Evolutionary conservation across 805 yeast genomes (phyloP).

Genomic region (Saturnispora kantuleensis): DNA sequence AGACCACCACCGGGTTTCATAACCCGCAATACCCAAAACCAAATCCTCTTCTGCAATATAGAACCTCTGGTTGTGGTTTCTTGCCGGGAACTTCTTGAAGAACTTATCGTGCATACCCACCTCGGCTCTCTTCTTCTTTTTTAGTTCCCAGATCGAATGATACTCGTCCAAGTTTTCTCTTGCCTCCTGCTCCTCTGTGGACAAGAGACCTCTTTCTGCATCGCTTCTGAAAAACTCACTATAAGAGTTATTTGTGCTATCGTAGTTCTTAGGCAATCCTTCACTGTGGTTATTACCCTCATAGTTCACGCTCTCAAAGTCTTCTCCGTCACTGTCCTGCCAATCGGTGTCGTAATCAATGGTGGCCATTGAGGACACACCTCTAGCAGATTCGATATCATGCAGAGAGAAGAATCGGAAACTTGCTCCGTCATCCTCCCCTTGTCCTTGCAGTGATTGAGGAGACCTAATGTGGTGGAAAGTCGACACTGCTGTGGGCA

Average conservation of each 20-base stretch:
- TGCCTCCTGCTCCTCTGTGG: conserved; percentile 16
- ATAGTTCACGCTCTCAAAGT: no score
- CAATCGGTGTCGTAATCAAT: conserved; percentile 70
- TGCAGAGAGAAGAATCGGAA: conserved; percentile 79
- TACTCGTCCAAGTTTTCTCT: conserved; percentile 12
- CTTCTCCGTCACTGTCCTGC: conserved; percentile 38
- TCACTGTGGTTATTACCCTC: background rate
- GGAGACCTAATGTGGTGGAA: conserved; percentile 44
- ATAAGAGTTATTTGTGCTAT: conserved; percentile 10
- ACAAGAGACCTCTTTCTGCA: conserved; percentile 12
- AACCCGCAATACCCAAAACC: conserved; percentile 92
- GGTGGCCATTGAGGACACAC: conserved; percentile 58
- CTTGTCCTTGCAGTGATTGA: conserved; percentile 11
- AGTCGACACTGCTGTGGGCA: conserved; percentile 70
- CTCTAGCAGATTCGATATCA: conserved; percentile 80
- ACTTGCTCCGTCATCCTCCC: conserved; percentile 4
- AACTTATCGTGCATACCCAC: conserved; percentile 32
- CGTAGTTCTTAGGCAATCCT: conserved; percentile 7
- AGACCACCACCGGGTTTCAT: conserved; percentile 42
- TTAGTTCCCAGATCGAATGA: conserved; percentile 9
- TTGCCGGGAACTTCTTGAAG: conserved; percentile 34
- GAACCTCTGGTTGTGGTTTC: conserved; percentile 58
- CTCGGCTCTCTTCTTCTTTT: conserved; percentile 18
- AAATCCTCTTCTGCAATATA: conserved; percentile 94
- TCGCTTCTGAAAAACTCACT: conserved; percentile 14